Evolutionary conservation across 208 protist genomes (phyloP).

Genomic region (Leishmania amazonensis): DNA sequence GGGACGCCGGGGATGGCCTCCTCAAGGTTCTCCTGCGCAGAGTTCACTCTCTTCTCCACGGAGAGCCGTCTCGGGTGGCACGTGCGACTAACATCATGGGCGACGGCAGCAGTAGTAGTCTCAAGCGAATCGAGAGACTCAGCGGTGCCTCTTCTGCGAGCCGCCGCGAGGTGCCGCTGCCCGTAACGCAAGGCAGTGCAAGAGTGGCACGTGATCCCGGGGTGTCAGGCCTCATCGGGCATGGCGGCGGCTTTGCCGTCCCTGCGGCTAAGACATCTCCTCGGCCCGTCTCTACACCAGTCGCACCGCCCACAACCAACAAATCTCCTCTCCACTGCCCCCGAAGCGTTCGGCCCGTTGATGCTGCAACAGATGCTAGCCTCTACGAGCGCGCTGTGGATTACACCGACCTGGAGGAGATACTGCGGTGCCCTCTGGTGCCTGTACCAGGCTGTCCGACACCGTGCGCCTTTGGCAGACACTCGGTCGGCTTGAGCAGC

Average conservation of each 20-base stretch:
- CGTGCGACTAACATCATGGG: neutral
- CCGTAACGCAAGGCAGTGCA: neutral
- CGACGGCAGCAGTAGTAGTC: neutral
- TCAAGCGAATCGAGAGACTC: neutral
- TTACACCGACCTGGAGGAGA: conserved; percentile 44
- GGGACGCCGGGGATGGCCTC: neutral
- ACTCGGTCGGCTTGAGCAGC: neutral
- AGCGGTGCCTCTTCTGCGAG: neutral
- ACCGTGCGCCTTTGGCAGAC: conserved; percentile 11
- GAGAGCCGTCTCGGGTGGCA: neutral
- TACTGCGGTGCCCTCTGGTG: conserved; percentile 39
- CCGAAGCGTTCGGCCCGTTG: neutral
- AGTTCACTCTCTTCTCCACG: conserved; percentile 30
- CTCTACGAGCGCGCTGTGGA: conserved; percentile 56
- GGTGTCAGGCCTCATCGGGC: neutral
- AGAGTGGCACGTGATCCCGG: neutral
- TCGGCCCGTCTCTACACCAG: neutral
- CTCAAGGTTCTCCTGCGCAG: neutral
- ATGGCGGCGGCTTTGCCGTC: neutral
- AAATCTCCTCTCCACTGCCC: neutral
- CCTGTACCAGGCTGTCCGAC: conserved; percentile 33
- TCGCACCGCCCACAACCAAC: neutral
- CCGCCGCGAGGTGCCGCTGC: neutral
- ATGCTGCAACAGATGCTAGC: conserved; percentile 30
- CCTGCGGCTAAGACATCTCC: neutral